Base-by-base conservation (phyloP, 2,329 filamentous ascomycete species). In the Orbilia quercus region DNA sequence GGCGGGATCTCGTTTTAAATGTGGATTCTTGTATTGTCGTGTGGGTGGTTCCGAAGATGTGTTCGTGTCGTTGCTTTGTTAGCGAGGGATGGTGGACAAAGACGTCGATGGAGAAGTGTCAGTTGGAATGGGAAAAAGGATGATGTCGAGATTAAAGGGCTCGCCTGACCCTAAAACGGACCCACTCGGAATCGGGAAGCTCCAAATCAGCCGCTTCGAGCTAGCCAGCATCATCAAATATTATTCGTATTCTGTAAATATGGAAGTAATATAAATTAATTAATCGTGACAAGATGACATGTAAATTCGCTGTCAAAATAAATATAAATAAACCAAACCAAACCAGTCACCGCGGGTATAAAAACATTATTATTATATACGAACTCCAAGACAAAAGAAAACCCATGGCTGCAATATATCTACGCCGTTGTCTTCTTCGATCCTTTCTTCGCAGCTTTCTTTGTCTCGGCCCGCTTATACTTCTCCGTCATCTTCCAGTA, bases 401-500 rank as follows among this genome's bases (percentile, higher is more conserved):
- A 34, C 9, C 14, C n/a, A n/a, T n/a, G 12, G 2, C 3, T 7
- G 25, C 6, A 23, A 2, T 4, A 3, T 47, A 7, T 23, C 16
- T 53, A 53, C 16, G 9, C 1, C 18, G 20, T 44, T 22, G n/a
- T 18, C 36, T 7, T 44, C 22, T 57, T 55, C 22, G 11, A 50
- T 18, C 34, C 48, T 40, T 47, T 55, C 48, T 65, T 57, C 28
- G 31, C 48, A 16, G 62, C n/a, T 70, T 51, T 79, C 78, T 54
- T 64, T n/a, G 7, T 3, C 6, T 34, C 36, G 16, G 28, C 45
- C 34, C 48, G 25, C 25, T 62, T 57, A 40, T 69, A 66, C 45
- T 72, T 65, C 20, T 62, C 73, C 23, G 75, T 75, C 65, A 75
- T 78, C 50, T 78, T 54, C 79, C 82, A 84, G 75, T 82, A 87